Evolutionary conservation across 148 eudicot species (phyloP).

Genomic region (Vaccinium darrowii): DNA sequence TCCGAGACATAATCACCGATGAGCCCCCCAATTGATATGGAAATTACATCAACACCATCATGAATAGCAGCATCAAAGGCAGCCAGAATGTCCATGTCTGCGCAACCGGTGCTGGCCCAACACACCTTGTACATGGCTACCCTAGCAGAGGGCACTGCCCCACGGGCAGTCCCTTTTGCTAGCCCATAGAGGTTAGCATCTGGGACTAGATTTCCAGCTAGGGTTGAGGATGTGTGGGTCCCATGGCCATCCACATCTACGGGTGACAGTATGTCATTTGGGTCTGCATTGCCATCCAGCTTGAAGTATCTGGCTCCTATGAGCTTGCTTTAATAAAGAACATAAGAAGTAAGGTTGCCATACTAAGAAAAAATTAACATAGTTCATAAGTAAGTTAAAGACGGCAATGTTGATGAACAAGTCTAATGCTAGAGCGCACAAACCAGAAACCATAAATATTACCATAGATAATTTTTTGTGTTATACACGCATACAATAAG

Average conservation of each 20-base stretch:
- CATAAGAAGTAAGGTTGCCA: neutral
- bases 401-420: neutral
- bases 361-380: neutral
- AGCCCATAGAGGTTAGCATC: conserved; percentile 55
- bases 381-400: neutral
- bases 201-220: conserved; percentile 45
- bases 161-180: conserved; percentile 59
- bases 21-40: conserved; percentile 58
- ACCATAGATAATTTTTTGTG: neutral
- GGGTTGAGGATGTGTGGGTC: conserved; percentile 75
- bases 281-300: conserved; percentile 50
- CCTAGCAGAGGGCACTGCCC: conserved; percentile 67
- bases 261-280: conserved; percentile 62
- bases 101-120: conserved; percentile 50
- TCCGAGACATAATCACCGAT: conserved; percentile 27
- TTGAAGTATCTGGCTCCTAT: conserved; percentile 87
- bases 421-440: neutral
- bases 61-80: conserved; percentile 63
- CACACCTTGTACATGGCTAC: conserved; percentile 71
- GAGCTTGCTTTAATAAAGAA: conserved; percentile 53
- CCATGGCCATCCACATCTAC: conserved; percentile 66
- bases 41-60: conserved; percentile 67
- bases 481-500: neutral
- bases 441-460: neutral
- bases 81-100: conserved; percentile 73